Conservation (phyloP, 1,139 yeast species). For the Yamadazyma oceani region DNA sequence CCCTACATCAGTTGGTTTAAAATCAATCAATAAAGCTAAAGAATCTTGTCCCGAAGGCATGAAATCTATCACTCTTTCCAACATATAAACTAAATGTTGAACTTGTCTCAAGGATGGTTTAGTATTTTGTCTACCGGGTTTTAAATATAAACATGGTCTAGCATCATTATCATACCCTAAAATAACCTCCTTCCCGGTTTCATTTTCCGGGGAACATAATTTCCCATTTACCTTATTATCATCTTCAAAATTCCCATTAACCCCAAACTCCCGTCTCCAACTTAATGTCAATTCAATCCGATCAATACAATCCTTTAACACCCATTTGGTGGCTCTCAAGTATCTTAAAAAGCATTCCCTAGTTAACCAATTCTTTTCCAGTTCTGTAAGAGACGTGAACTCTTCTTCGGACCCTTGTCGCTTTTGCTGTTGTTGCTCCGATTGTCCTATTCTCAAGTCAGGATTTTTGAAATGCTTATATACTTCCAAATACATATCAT, state of each 20-base stretch:
- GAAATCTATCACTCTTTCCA: conserved; percentile 46
- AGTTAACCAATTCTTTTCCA: conserved; percentile 48
- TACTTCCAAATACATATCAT: conserved; percentile 56
- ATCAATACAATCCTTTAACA: conserved; percentile 36
- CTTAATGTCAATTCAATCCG: conserved; percentile 44
- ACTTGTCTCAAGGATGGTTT: conserved; percentile 45
- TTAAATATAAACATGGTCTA: conserved; percentile 49
- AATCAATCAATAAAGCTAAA: conserved; percentile 47
- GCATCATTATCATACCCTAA: conserved; percentile 48
- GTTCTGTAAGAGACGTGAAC: conserved; percentile 22
- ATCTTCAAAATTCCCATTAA: conserved; percentile 29
- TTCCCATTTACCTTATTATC: conserved; percentile 37
- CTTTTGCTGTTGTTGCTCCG: conserved; percentile 37
- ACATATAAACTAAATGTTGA: conserved; percentile 51
- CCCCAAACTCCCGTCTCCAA: conserved; percentile 51
- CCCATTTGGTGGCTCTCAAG: conserved; percentile 50
- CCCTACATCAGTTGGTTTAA: conserved; percentile 48
- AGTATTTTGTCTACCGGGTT: conserved; percentile 52
- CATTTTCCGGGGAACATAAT: conserved; percentile 37
- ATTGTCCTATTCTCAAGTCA: conserved; percentile 36
- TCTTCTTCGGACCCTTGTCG: conserved; percentile 18
- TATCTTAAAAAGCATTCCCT: conserved; percentile 50
- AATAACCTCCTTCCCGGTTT: conserved; percentile 49
- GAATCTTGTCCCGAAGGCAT: conserved; percentile 54
- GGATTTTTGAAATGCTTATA: conserved; percentile 56